Evolutionary conservation across 2,329 filamentous ascomycete genomes (phyloP).

Genomic region (Aurifilum marmelostoma): DNA sequence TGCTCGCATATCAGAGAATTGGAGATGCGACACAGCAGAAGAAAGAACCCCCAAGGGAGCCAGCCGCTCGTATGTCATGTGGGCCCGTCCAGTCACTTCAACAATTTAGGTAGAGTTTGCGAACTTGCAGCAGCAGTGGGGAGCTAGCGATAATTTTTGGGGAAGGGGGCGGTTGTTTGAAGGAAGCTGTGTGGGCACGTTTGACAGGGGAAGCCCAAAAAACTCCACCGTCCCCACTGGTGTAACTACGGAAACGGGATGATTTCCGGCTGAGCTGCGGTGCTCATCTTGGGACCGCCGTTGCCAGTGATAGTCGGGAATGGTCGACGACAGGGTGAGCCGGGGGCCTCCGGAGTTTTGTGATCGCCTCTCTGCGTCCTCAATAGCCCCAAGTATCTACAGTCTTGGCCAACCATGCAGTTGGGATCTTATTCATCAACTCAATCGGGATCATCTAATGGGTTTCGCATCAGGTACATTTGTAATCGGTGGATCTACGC

Average conservation of each 20-base stretch:
- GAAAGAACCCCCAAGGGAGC: not conserved
- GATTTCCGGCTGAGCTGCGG: slow-evolving; percentile 11
- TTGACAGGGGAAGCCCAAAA: slow-evolving; percentile 18
- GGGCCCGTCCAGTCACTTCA: slow-evolving; percentile 13
- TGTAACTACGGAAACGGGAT: slow-evolving; percentile 16
- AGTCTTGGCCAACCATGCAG: not conserved
- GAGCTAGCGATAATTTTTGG: too few species aligned
- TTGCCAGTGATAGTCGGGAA: slow-evolving; percentile 17
- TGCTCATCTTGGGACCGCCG: slow-evolving; percentile 4
- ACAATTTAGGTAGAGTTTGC: slow-evolving; percentile 31
- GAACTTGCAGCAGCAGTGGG: slow-evolving; percentile 26
- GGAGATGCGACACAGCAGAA: not conserved
- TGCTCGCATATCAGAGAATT: not conserved
- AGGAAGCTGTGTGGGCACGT: slow-evolving; percentile 17
- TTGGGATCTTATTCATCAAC: slow-evolving; percentile 8
- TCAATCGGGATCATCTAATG: not conserved
- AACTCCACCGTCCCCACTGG: slow-evolving; percentile 19
- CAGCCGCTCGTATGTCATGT: slow-evolving; percentile 22
- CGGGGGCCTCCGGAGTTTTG: not conserved
- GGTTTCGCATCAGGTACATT: too few species aligned
- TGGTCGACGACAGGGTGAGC: slow-evolving; percentile 19
- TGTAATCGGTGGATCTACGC: not conserved
- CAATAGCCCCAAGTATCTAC: too few species aligned
- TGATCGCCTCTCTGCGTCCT: not conserved
- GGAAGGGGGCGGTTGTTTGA: not conserved